Conservation (phyloP, 257 asterid genomes). For the Paulownia fortunei region DNA sequence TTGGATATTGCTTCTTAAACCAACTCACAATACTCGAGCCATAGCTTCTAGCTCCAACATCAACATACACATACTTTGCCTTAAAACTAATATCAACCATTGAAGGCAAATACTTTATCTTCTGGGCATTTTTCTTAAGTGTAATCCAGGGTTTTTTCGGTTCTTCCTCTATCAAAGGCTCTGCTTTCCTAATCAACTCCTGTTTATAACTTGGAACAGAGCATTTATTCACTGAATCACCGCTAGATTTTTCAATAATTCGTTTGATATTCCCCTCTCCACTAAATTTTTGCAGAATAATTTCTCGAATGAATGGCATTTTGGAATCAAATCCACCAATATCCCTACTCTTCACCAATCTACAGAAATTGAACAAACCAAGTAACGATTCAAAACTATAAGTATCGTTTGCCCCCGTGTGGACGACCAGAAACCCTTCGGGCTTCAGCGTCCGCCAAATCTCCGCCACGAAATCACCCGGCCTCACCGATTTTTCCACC, state of each 20-base stretch:
- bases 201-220: constrained; percentile 66
- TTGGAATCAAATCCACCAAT: constrained; percentile 46
- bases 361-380: constrained; percentile 58
- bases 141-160: constrained; percentile 96
- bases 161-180: constrained; percentile 80
- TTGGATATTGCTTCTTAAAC: constrained; percentile 96
- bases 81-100: constrained; percentile 89
- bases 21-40: constrained; percentile 98
- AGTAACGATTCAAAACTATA: constrained; percentile 63
- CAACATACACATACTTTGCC: constrained; percentile 77
- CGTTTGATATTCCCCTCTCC: constrained; percentile 23
- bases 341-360: constrained; percentile 52
- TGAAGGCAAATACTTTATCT: constrained; percentile 73
- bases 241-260: constrained; percentile 29
- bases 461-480: constrained; percentile 58
- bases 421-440: constrained; percentile 68
- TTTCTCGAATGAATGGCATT: constrained; percentile 51
- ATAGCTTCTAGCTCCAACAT: constrained; percentile 94
- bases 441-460: constrained; percentile 60
- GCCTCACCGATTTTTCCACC: constrained; percentile 59
- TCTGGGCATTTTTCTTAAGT: constrained; percentile 76
- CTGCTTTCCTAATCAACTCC: constrained; percentile 67
- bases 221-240: constrained; percentile 50
- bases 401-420: constrained; percentile 52
- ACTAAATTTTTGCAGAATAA: constrained; percentile 56